Evolutionary conservation across 2,329 filamentous ascomycete species (phyloP), one percentile per base, ranked within the genome.

Genomic region (Claviceps sp.): DNA sequence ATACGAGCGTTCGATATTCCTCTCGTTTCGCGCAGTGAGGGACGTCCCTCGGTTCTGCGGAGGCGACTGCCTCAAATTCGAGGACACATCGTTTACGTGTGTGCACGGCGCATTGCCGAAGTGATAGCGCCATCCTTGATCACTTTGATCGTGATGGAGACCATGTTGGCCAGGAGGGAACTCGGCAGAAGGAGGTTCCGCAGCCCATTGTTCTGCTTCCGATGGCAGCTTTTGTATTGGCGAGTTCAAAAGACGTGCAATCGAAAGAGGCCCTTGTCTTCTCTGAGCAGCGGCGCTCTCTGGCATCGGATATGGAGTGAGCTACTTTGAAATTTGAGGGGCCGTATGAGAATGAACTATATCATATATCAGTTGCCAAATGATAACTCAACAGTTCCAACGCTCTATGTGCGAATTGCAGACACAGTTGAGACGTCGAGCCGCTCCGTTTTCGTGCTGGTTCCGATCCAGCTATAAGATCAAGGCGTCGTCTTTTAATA

Each of bases 331-430:
- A 65, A 63, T 61, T 55, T 58, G 56, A 57, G 58, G 57, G 58
- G 66, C 67, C 67, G 69, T 66, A 50, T 61, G 65, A 54, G 50
- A 53, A 55, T 56, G 13, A 49, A 55, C 47, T 51, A 53, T 16
- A 48, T 57, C 54, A 58, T 30, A 62, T 63, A 67, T 61, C 60
- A 60, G 60, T 60, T 65, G 62, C 63, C 63, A 53, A 50, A 60
- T 49, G 51, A 59, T 54, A 61, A 61, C 67, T 65, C 67, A 67
- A 64, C 59, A 67, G 65, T 64, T 62, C 65, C 59, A 42, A 57
- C 36, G 48, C 44, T 52, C 48, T 55, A 51, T 47, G 34, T 30
- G 41, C 20, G 36, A 4, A 20, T n/a, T 26, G 18, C 22, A 45
- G 34, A 18, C 24, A 54, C 44, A 58, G 50, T 38, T 54, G 22